Base-by-base conservation (phyloP, 23 red algal genomes). In the Chondrus crispus region DNA sequence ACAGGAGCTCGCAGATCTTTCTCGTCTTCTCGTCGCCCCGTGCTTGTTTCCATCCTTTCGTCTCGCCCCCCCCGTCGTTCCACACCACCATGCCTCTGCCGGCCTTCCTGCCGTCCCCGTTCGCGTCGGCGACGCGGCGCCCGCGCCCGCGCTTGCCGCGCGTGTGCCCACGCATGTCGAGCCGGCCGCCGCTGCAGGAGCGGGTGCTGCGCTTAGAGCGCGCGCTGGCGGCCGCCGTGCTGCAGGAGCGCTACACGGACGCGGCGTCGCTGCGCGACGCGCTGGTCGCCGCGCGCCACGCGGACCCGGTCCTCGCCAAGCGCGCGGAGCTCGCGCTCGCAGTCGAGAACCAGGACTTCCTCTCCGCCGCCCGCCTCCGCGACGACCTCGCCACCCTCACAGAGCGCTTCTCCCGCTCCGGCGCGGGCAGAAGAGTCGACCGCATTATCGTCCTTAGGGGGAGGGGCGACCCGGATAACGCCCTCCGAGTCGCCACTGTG, bases 231-330 rank as follows among this genome's bases (percentile, higher is more conserved):
- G 80, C 82, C 28, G 91, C 91, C 29, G 81, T 94, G 29, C 44
- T 71, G 14, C 72, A 85, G 42, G 91, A 94, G 41, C 91, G 82
- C 33, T 94, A 86, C 52, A 47, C 81, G 33, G 82, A 85, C 14
- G 91, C 91, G 24, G 91, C 91, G 19, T 63, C 22, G n/a, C 68
- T 94, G 45, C 81, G 81, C 47, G 91, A 85, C 68, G 91, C 81
- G 4, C 42, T 87, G 2, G 62, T 63, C 22, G 72, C 81, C 66
- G 72, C 74, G 18, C 91, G 91, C 12, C 62, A 55, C 16, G 63
- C 91, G 11, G 91, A 94, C 69, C 80, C 91, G 36, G 41, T 85
- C 26, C 91, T 94, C 42, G 81, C 81, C 71, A 85, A 73, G 37
- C 72, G 80, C 51, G 81, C 81, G 40, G 81, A 85, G 28, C 71